phyloP scores from a whole-genome alignment of 2,329 filamentous ascomycete species.

The Madurella mycetomatis region DNA sequence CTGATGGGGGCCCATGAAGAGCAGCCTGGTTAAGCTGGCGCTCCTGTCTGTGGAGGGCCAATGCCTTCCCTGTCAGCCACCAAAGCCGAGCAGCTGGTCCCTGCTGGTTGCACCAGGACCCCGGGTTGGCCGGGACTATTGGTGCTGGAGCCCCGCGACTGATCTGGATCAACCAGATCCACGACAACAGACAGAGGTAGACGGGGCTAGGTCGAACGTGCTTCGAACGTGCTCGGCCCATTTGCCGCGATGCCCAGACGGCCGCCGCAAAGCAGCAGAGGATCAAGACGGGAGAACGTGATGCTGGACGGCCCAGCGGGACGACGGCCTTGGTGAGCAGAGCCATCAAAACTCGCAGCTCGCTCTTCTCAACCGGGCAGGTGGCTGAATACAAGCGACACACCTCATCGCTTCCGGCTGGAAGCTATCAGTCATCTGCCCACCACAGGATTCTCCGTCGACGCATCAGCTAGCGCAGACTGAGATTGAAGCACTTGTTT shows the following conservation, averaged over 20 bases:
- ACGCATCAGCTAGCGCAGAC: slow-evolving; percentile 9
- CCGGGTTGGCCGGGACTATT: slow-evolving; percentile 2
- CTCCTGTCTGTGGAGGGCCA: slow-evolving; percentile 8
- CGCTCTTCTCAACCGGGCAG: slow-evolving; percentile 16
- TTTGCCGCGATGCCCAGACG: slow-evolving; percentile 1
- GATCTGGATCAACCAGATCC: slow-evolving; percentile 7
- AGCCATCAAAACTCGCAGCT: neutral
- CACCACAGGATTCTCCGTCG: neutral
- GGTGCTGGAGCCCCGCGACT: slow-evolving; percentile 1
- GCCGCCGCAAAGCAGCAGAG: neutral
- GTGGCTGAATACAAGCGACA: slow-evolving; percentile 5
- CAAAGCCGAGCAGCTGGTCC: slow-evolving; percentile 18
- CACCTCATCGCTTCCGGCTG: slow-evolving; percentile 9
- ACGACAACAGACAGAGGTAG: neutral
- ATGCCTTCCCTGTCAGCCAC: slow-evolving; percentile 2
- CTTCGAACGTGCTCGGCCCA: neutral
- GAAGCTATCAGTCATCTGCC: slow-evolving; percentile 7
- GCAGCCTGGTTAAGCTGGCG: neutral
- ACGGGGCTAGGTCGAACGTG: neutral
- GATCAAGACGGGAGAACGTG: neutral
- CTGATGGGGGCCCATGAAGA: neutral
- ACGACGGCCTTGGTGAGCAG: neutral
- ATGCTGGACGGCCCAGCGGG: neutral
- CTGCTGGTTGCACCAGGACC: slow-evolving; percentile 12
- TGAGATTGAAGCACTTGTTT: slow-evolving; percentile 2